Base-by-base conservation (phyloP, 495 filamentous ascomycete species). In the Melanomma pulvis-pyrius region DNA sequence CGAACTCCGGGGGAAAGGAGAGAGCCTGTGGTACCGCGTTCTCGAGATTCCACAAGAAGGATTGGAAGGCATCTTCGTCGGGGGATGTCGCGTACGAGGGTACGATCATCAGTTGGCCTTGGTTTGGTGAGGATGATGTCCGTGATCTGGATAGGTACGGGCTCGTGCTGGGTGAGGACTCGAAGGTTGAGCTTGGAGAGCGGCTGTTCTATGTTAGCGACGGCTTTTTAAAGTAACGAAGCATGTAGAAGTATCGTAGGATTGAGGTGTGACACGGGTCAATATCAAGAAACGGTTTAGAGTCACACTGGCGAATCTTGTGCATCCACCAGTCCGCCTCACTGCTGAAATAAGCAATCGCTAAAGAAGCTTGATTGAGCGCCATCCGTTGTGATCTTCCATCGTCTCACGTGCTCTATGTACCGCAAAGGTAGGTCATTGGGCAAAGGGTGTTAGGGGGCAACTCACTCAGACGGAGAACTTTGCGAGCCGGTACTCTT, bases 401-500 rank as follows among this genome's bases (percentile, higher is more conserved):
- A 13, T 15, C 9, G 2, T 32, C 24, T 29, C 24, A 53, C n/a
- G 8, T 57, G 1, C n/a, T 41, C 4, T 17, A 6, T 50, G 48
- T n/a, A 11, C n/a, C 48, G 4, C 21, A 11, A 9, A 48, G 6
- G 5, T 48, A 25, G 7, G 48, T 50, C 5, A 39, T 57, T 57
- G 53, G 29, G 22, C 30, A 48, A 24, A 48, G 17, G 13, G 9
- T n/a, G 36, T 1, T 6, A 39, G 30, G 32, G 48, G 32, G 3
- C 56, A 34, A 68, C 69, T 68, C 39, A 68, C 69, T 25, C 50
- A 39, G 60, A 56, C 17, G 61, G 61, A 44, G 63, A 67, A 32
- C 54, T 34, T 54, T 63, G 28, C 46, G 69, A 62, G 29, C 57
- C 29, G 28, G 19, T 53, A 48, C 46, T 59, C 26, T 59, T 69